Evolutionary conservation across 148 eudicot species (phyloP), one percentile per base, ranked within the genome.

Genomic region (Rhododendron vialii): DNA sequence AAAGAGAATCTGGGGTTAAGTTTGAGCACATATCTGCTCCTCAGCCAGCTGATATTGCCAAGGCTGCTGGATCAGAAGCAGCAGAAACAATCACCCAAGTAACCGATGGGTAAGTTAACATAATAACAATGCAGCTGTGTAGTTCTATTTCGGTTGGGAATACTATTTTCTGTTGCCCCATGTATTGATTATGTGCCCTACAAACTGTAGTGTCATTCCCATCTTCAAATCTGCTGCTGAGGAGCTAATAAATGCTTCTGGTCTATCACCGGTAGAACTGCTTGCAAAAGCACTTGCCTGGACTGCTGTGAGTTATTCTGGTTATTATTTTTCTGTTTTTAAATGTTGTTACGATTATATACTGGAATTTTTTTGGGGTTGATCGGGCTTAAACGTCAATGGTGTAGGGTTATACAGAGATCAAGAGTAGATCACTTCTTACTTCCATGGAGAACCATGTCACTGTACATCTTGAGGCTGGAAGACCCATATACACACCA

Each of bases 281-380:
- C 93, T 97, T 65, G 94, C 99, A 45, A 97, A 97, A 89, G 96
- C 99, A 81, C 96, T 97, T 84, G 99, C 99, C 38, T 94, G 93
- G 85, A 92, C 96, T 47, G 92, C 95, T 86, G 98, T 97, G 88
- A 90, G 99, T 85, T 85, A 18, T 18, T 61, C 38, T 69, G 18
- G 18, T 71, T 79, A 55, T 15, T 83, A 65, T 65, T 26, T 26
- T 71, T 71, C 20, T 71, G 36, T 28, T 28, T 71, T 30, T 13
- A 28, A 41, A 81, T 20, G 5, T 20, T 83, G 59, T 88, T 83
- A 13, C 18, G 3, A 5, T 24, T 20, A 53, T 84, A 14, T 51
- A 41, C n/a, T 15, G 5, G 41, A 18, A 71, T 4, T 61, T 65
- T 69, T 65, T 69, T 28, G 36, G 43, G 53, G 3, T 47, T 26